Percentiles rank a stretch among this genome's conserved stretches.
Conservation (phyloP, 371 early-diverging fungal species). For the Lichtheimia ramosa region DNA sequence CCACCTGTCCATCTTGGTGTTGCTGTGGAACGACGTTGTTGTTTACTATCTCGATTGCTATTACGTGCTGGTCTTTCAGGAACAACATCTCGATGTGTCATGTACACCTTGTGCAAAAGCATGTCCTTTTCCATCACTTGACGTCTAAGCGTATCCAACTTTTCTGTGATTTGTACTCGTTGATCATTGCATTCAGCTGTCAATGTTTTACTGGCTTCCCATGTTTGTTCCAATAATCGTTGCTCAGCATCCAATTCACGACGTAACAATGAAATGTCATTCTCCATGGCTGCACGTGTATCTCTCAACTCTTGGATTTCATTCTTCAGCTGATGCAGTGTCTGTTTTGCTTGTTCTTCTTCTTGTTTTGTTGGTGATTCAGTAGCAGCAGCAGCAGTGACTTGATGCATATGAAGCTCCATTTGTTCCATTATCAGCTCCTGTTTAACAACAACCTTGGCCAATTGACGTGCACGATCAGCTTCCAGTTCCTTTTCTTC, state of each 20-base stretch:
- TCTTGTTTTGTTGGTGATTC: too few relatives aligned
- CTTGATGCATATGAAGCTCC: constrained; percentile 6
- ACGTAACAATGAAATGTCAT: constrained; percentile 5
- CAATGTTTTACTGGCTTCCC: not conserved
- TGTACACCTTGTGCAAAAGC: too few relatives aligned
- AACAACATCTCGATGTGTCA: too few relatives aligned
- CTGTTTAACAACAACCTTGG: constrained; percentile 26
- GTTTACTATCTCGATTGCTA: constrained; percentile 16
- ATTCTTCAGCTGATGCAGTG: not conserved
- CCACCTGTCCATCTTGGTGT: constrained; percentile 19
- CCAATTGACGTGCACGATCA: constrained; percentile 21
- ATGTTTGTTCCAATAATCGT: not conserved
- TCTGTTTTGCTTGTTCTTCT: too few relatives aligned
- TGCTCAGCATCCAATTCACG: constrained; percentile 11
- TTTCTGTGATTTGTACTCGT: constrained; percentile 15
- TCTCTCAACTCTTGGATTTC: constrained; percentile 7
- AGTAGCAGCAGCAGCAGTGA: constrained; percentile 1
- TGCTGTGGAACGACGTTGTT: constrained; percentile 2
- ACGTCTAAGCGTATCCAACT: constrained; percentile 13
- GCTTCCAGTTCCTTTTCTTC: constrained; percentile 20
- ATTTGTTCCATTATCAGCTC: constrained; percentile 27
- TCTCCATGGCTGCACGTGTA: constrained; percentile 13
- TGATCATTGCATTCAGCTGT: constrained; percentile 11
- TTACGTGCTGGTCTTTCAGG: constrained; percentile 11
- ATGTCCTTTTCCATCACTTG: constrained; percentile 18